Percentiles rank a stretch among this genome's conserved stretches.
Conservation (phyloP, 257 asterid species). For the Echites panduratus region DNA sequence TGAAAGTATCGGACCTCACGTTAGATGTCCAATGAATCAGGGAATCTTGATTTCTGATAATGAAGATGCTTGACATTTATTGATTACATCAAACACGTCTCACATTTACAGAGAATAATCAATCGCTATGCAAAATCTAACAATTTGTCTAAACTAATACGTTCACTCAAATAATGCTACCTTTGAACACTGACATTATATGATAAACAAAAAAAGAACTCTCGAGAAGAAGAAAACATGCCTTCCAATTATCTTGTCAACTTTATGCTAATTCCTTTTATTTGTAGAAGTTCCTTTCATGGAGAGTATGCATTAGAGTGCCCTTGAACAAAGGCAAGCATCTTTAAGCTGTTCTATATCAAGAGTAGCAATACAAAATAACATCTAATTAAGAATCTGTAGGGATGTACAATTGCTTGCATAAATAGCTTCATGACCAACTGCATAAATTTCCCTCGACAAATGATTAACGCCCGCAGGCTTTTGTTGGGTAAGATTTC, state of each 20-base stretch:
- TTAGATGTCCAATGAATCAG: not conserved
- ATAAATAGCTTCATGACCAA: too few relatives aligned
- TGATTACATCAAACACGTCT: not conserved
- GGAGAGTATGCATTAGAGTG: too few relatives aligned
- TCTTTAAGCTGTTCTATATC: too few relatives aligned
- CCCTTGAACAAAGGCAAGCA: too few relatives aligned
- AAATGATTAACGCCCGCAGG: too few relatives aligned
- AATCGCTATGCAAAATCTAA: not conserved
- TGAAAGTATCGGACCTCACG: not conserved
- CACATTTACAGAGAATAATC: too few relatives aligned
- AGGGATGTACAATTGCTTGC: too few relatives aligned
- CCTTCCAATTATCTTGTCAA: constrained; percentile 98
- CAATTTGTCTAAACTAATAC: not conserved
- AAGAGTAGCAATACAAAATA: too few relatives aligned
- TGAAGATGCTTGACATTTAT: not conserved
- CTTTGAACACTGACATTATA: not conserved
- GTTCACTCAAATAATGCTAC: not conserved
- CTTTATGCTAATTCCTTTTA: constrained; percentile 98
- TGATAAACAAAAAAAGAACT: not conserved
- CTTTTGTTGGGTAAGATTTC: too few relatives aligned
- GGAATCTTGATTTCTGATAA: not conserved
- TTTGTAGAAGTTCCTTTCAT: constrained; percentile 71
- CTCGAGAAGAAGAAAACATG: constrained; percentile 29
- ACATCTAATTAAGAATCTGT: too few relatives aligned
- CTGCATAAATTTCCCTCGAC: too few relatives aligned